These are phyloP conservation scores for Eucalyptus pauciflora DNA, from an alignment of 345 rosid species.

Conservation along the genomic window DNA sequence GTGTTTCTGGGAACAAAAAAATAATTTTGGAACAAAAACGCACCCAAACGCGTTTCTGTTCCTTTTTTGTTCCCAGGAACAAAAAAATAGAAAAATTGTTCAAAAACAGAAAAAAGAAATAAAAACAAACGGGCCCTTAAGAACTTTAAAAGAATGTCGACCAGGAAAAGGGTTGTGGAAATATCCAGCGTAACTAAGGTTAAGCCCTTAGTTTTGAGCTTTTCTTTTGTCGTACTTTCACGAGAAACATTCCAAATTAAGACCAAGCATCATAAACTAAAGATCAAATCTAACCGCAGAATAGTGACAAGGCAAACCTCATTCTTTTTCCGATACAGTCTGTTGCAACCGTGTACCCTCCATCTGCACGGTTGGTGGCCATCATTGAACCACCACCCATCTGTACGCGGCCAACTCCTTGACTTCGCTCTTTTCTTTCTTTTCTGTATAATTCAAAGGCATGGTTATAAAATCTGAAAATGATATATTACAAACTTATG, in stretches of 20 bases:
- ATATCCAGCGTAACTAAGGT: neutral
- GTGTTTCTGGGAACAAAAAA: too few species aligned
- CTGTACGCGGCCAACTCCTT: neutral
- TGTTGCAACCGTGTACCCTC: neutral
- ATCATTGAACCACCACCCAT: neutral
- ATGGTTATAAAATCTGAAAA: neutral
- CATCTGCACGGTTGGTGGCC: neutral
- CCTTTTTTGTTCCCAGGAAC: too few species aligned
- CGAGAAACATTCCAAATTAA: neutral
- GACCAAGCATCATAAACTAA: neutral
- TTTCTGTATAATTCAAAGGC: neutral
- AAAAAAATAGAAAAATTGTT: too few species aligned
- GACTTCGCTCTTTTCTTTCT: neutral
- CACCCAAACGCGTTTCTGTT: too few species aligned
- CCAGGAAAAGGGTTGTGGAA: neutral
- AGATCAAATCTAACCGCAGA: neutral
- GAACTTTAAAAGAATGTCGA: neutral
- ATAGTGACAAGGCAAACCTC: neutral
- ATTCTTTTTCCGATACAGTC: neutral
- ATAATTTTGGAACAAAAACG: too few species aligned
- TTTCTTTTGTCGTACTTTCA: neutral
- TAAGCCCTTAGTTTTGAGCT: neutral
- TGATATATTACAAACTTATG: neutral
- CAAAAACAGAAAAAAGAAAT: too few species aligned
- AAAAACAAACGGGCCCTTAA: neutral